A percentile compares a stretch with the other conserved stretches of the same genome.
Conservation (phyloP, 371 early-diverging fungal genomes). For the Zancudomyces culisetae region DNA sequence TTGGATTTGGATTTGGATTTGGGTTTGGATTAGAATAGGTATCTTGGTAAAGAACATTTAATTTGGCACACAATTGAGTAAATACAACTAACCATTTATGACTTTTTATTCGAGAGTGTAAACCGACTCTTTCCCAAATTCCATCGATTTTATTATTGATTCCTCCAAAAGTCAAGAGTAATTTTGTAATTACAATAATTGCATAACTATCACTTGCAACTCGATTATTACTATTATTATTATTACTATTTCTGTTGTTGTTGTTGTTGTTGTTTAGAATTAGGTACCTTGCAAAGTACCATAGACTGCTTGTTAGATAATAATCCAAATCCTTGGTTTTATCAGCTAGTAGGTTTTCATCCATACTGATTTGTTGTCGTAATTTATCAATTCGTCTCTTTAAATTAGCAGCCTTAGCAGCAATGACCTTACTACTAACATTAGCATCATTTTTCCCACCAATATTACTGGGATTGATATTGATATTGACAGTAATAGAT, state of each 20-base stretch:
- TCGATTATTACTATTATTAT: no score
- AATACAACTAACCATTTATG: conserved; percentile 23
- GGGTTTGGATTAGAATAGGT: no score
- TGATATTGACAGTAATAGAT: background rate
- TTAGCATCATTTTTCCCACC: no score
- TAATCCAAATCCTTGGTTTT: conserved; percentile 7
- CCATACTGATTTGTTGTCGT: conserved; percentile 15
- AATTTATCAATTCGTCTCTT: conserved; percentile 8
- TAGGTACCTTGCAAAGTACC: conserved; percentile 18
- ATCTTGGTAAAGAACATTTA: no score
- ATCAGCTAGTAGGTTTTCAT: conserved; percentile 13
- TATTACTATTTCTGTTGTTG: no score
- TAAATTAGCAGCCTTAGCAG: conserved; percentile 7
- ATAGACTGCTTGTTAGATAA: conserved; percentile 20
- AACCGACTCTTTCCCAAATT: conserved; percentile 10
- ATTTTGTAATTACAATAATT: conserved; percentile 16
- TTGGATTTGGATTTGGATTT: no score
- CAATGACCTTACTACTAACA: background rate
- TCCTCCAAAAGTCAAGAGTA: conserved; percentile 18
- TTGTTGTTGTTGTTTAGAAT: conserved; percentile 5
- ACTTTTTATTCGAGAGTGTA: conserved; percentile 17
- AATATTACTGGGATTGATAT: background rate
- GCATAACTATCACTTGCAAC: conserved; percentile 12
- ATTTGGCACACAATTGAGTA: conserved; percentile 28
- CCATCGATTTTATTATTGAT: conserved; percentile 10